A percentile compares a stretch with the other conserved stretches of the same genome.
phyloP scores from a whole-genome alignment of 164 flowering plant genomes.

The Saururus chinensis region DNA sequence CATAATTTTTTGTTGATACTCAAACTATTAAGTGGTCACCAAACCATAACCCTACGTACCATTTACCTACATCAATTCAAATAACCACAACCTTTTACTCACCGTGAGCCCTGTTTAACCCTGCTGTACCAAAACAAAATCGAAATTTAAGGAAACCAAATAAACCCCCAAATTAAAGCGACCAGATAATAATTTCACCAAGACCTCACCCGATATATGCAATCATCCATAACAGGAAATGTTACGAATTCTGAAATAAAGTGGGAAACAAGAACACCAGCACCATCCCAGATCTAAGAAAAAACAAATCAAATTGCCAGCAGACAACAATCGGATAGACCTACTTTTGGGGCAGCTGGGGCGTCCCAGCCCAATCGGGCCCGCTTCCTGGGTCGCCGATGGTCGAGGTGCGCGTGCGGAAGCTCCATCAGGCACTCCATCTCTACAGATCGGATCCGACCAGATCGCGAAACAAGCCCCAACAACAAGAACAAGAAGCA shows the following conservation, averaged over 20 bases:
- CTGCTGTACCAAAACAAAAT: no score
- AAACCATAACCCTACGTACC: not conserved
- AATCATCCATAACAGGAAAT: not conserved
- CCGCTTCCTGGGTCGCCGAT: slow-evolving; percentile 63
- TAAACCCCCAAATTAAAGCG: not conserved
- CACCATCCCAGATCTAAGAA: not conserved
- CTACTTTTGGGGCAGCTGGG: slow-evolving; percentile 36
- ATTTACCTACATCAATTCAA: not conserved
- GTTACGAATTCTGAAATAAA: not conserved
- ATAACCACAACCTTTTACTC: not conserved
- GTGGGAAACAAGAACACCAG: not conserved
- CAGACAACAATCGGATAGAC: not conserved
- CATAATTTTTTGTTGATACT: no score
- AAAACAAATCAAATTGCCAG: not conserved
- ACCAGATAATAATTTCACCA: not conserved
- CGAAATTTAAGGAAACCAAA: no score
- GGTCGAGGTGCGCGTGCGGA: slow-evolving; percentile 32
- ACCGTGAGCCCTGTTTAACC: no score
- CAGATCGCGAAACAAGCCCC: not conserved
- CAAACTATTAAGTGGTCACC: no score
- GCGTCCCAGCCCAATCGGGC: slow-evolving; percentile 52
- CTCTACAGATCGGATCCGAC: slow-evolving; percentile 13
- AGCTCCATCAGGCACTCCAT: slow-evolving; percentile 31
- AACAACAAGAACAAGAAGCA: not conserved
- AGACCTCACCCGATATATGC: not conserved